Conservation (phyloP, 306 rosid species). For the Vicia faba region DNA sequence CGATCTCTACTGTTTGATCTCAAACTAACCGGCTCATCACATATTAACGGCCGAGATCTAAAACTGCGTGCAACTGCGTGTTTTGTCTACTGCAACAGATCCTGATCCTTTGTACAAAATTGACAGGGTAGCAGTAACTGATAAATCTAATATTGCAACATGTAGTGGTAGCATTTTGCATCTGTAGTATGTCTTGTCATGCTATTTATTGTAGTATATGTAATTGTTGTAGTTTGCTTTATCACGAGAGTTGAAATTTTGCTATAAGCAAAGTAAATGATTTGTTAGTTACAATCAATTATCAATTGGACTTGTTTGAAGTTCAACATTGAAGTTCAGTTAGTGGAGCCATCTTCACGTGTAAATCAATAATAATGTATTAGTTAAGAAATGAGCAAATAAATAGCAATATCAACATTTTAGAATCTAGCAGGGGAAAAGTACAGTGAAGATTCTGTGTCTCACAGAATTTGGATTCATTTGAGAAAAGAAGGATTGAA, state of each 20-base stretch:
- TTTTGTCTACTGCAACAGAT: background rate
- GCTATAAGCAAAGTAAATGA: slow-evolving; percentile 46
- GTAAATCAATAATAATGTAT: too few species aligned
- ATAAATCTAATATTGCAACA: slow-evolving; percentile 29
- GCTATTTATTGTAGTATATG: slow-evolving; percentile 31
- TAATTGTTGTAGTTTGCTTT: slow-evolving; percentile 27
- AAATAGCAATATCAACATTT: too few species aligned
- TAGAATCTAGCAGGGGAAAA: too few species aligned
- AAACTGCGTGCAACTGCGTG: background rate
- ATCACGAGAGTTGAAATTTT: slow-evolving; percentile 24
- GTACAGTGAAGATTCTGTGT: too few species aligned
- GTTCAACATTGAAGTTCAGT: background rate
- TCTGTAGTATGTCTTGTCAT: slow-evolving; percentile 20
- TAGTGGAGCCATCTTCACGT: too few species aligned
- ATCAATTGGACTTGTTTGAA: background rate
- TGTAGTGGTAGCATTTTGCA: slow-evolving; percentile 41
- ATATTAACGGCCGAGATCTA: slow-evolving; percentile 1
- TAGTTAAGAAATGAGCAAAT: too few species aligned
- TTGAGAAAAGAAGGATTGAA: too few species aligned
- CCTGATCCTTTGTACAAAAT: slow-evolving; percentile 53
- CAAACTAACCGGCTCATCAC: background rate
- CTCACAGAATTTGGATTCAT: too few species aligned
- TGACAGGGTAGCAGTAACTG: slow-evolving; percentile 36
- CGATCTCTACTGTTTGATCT: slow-evolving; percentile 2
- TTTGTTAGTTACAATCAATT: slow-evolving; percentile 23